Conservation (phyloP, 1,284 basidiomycete genomes). For the Fistulinella cinereoalba region DNA sequence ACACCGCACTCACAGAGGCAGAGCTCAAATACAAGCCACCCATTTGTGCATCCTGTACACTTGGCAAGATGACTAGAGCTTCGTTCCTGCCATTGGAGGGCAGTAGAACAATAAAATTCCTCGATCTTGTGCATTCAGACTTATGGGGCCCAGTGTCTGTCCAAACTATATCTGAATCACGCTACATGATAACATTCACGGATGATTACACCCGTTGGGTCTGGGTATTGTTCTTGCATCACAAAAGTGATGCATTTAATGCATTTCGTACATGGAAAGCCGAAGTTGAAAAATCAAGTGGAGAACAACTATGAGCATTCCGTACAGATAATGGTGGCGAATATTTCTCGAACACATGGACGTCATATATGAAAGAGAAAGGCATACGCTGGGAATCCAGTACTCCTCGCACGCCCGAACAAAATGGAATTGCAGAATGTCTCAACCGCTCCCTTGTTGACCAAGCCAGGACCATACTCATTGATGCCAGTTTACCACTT, state of each 20-base stretch:
- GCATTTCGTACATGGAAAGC: no score
- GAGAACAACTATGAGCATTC: not conserved
- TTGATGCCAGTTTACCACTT: not conserved
- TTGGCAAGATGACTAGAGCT: no score
- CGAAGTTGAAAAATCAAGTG: not conserved
- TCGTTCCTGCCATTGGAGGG: no score
- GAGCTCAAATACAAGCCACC: no score
- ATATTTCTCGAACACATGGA: conserved; percentile 6
- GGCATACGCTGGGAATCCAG: not conserved
- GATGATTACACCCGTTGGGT: not conserved
- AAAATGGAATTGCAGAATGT: conserved; percentile 9
- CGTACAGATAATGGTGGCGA: conserved; percentile 5
- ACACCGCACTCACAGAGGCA: no score
- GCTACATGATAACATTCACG: conserved; percentile 5
- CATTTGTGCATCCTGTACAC: no score
- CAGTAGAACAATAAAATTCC: no score
- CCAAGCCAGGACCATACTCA: not conserved
- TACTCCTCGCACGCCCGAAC: conserved; percentile 2
- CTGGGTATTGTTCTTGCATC: not conserved
- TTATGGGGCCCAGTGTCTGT: conserved; percentile 1
- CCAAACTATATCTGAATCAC: not conserved
- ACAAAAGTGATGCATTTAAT: not conserved
- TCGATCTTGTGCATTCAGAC: not conserved
- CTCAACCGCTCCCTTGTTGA: conserved; percentile 9
- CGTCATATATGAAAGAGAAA: not conserved